phyloP scores from a whole-genome alignment of 176 grass and related monocot species.

The Oryza punctata region DNA sequence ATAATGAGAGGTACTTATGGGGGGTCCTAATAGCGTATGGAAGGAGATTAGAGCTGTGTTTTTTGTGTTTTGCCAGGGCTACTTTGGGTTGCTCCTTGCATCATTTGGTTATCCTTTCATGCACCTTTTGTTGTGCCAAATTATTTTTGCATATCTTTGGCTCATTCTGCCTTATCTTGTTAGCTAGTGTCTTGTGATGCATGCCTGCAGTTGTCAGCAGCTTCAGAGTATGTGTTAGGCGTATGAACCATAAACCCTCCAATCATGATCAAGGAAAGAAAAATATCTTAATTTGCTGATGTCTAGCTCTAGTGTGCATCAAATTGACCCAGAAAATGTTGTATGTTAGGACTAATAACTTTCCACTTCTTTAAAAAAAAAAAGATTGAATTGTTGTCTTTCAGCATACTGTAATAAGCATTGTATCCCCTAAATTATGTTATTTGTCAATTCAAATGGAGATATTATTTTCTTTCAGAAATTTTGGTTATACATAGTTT shows the following conservation, averaged over 20 bases:
- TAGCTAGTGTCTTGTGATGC: slow-evolving; percentile 26
- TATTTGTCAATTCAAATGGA: background rate
- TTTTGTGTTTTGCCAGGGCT: background rate
- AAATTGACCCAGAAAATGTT: background rate
- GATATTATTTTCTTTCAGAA: background rate
- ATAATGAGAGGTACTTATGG: background rate
- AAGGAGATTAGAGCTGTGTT: background rate
- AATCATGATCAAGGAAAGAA: background rate
- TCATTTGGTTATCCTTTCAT: background rate
- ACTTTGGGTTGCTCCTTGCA: background rate
- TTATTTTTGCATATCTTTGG: slow-evolving; percentile 32
- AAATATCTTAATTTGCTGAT: background rate
- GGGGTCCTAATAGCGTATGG: background rate
- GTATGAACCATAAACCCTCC: too few relatives aligned
- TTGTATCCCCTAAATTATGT: background rate
- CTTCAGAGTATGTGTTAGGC: background rate
- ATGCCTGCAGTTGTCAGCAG: background rate
- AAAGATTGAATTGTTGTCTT: too few relatives aligned
- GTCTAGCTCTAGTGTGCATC: background rate
- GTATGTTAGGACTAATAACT: background rate
- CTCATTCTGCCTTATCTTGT: slow-evolving; percentile 22
- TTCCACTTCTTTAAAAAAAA: background rate
- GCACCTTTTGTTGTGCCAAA: background rate
- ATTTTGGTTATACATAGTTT: background rate
- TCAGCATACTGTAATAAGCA: background rate